Conservation (phyloP, 2,329 filamentous ascomycete genomes). For the Aureobasidium sp. region DNA sequence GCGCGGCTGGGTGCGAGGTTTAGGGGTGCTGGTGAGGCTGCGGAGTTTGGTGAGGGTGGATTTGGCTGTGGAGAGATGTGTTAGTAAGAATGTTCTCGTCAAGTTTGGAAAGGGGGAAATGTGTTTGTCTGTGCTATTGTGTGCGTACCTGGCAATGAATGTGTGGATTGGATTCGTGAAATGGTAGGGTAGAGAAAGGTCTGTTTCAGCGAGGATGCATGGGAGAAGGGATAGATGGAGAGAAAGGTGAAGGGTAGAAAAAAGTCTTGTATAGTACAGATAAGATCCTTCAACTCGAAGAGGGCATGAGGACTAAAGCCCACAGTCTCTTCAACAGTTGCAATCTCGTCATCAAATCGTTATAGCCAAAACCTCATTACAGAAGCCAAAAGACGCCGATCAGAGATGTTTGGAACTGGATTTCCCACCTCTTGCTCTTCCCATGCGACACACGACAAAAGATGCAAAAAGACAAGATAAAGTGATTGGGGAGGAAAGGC, state of each 20-base stretch:
- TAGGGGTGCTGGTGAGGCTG: too few species aligned
- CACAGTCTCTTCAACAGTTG: too few species aligned
- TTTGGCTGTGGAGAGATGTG: too few species aligned
- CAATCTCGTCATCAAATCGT: conserved; percentile 3
- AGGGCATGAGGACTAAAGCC: not conserved
- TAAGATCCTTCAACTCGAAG: not conserved
- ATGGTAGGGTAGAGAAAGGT: not conserved
- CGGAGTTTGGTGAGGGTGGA: too few species aligned
- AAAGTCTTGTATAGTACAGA: conserved; percentile 10
- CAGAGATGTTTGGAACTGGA: not conserved
- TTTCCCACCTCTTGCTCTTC: not conserved
- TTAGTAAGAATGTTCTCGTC: too few species aligned
- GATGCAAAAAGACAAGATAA: not conserved
- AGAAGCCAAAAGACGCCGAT: not conserved
- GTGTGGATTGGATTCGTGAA: not conserved
- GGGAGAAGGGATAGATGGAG: not conserved
- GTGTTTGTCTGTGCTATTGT: too few species aligned
- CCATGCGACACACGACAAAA: conserved; percentile 4
- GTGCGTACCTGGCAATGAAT: not conserved
- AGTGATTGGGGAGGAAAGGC: not conserved
- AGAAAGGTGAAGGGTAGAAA: not conserved
- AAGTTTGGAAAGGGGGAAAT: too few species aligned
- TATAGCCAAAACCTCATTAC: conserved; percentile 9
- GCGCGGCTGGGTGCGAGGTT: too few species aligned
- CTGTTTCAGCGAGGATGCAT: not conserved